Evolutionary conservation across 768 basidiomycete genomes (phyloP).

Genomic region (Macrolepiota fuliginosa): DNA sequence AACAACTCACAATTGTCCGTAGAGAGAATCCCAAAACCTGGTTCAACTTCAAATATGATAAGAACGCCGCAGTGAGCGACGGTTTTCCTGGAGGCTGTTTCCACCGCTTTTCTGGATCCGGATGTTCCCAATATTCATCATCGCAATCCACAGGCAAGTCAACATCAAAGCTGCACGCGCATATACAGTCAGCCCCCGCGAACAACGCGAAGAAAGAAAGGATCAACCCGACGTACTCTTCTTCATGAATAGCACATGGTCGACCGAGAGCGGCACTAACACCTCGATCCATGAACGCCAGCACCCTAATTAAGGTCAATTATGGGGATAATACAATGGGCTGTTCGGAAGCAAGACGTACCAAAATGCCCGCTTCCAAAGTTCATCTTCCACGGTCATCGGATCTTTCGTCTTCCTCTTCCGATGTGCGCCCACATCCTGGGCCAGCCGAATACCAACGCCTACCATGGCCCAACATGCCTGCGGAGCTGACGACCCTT

Average conservation of each 20-base stretch:
- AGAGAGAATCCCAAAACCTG: constrained; percentile 64
- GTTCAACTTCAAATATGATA: constrained; percentile 53
- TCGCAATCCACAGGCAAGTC: constrained; percentile 65
- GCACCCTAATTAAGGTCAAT: constrained; percentile 37
- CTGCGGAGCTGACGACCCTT: constrained; percentile 59
- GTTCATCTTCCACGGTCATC: constrained; percentile 58
- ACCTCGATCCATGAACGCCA: constrained; percentile 51
- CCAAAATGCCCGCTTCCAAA: constrained; percentile 76
- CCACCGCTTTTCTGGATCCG: constrained; percentile 57
- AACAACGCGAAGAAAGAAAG: background rate
- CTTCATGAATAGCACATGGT: constrained; percentile 77
- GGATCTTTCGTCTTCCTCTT: constrained; percentile 30
- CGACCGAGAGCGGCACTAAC: constrained; percentile 60
- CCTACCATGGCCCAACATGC: constrained; percentile 70
- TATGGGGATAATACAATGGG: background rate
- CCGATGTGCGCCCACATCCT: constrained; percentile 77
- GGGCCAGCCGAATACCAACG: constrained; percentile 68
- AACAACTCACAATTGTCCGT: constrained; percentile 54
- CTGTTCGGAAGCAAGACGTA: constrained; percentile 21
- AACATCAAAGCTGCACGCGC: constrained; percentile 59
- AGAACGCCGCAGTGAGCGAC: constrained; percentile 54
- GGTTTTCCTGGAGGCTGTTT: constrained; percentile 68
- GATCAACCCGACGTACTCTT: constrained; percentile 51
- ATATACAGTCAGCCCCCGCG: background rate
- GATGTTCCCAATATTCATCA: constrained; percentile 74